These are phyloP conservation scores for Colletotrichum sp. DNA, from an alignment of 2,329 filamentous ascomycete species.

Conservation along the genomic window DNA sequence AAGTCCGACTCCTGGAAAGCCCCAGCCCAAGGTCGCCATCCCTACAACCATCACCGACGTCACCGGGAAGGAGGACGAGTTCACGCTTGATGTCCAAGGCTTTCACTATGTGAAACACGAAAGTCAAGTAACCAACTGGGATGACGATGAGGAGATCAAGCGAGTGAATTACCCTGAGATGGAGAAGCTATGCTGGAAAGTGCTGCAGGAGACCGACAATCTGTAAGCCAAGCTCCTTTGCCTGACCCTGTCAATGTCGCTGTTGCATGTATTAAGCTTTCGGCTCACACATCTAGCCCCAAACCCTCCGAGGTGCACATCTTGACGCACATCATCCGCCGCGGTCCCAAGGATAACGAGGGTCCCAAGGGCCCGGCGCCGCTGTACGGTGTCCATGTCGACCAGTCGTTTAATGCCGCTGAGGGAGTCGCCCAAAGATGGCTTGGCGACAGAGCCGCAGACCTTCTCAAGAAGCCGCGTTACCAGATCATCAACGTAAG, in stretches of 20 bases:
- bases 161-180: constrained; percentile 41
- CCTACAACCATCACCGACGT: constrained; percentile 59
- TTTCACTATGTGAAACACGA: constrained; percentile 63
- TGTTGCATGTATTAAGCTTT: not conserved
- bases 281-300: not conserved
- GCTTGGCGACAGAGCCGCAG: constrained; percentile 6
- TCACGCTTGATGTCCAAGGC: constrained; percentile 55
- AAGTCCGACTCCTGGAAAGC: constrained; percentile 12
- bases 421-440: constrained; percentile 15
- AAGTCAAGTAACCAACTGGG: constrained; percentile 55
- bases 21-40: constrained; percentile 60
- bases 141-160: constrained; percentile 56
- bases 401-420: constrained; percentile 57
- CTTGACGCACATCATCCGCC: constrained; percentile 17
- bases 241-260: not conserved
- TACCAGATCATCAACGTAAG: constrained; percentile 64
- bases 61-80: constrained; percentile 71
- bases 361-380: constrained; percentile 11
- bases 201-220: constrained; percentile 8
- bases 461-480: constrained; percentile 41
- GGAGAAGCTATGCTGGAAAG: constrained; percentile 19
- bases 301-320: constrained; percentile 15
- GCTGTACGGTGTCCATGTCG: constrained; percentile 52
- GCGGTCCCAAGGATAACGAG: constrained; percentile 5
- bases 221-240: not conserved